Conservation (phyloP, 2,329 filamentous ascomycete genomes). For the Biscogniauxia sp. region DNA sequence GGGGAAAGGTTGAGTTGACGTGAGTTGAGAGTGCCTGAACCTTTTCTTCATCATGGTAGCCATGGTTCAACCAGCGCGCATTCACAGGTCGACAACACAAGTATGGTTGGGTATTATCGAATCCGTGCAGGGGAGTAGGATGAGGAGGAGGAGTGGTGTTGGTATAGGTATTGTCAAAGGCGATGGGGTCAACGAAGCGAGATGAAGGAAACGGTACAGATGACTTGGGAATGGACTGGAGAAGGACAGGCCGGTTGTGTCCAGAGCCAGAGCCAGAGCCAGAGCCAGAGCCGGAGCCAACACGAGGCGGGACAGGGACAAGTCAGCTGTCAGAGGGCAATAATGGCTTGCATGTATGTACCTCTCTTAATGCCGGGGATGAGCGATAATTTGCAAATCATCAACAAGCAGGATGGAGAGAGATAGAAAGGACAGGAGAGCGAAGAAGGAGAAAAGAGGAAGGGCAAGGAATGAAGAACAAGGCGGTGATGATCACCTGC, state of each 20-base stretch:
- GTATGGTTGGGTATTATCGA: neutral
- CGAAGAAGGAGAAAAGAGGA: neutral
- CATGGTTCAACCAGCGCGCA: slow-evolving; percentile 13
- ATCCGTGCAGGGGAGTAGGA: neutral
- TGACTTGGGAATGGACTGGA: neutral
- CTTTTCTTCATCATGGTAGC: slow-evolving; percentile 26
- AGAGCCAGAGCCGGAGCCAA: neutral
- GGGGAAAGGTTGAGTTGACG: neutral
- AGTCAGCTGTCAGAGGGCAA: slow-evolving; percentile 14
- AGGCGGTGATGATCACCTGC: slow-evolving; percentile 8
- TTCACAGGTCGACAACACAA: neutral
- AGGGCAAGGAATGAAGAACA: neutral
- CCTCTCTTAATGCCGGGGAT: neutral
- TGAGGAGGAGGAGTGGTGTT: neutral
- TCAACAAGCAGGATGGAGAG: neutral
- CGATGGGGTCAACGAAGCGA: neutral
- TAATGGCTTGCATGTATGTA: slow-evolving; percentile 1
- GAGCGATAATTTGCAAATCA: slow-evolving; percentile 4
- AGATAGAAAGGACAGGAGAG: neutral
- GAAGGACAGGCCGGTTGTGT: neutral
- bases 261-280: neutral
- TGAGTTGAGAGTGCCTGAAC: slow-evolving; percentile 13
- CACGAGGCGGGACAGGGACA: slow-evolving; percentile 2
- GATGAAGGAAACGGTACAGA: neutral
- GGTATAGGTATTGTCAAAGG: neutral